A percentile compares a stretch with the other conserved stretches of the same genome.
phyloP scores from a whole-genome alignment of 176 grass and related monocot genomes.

The Phoenix dactylifera region DNA sequence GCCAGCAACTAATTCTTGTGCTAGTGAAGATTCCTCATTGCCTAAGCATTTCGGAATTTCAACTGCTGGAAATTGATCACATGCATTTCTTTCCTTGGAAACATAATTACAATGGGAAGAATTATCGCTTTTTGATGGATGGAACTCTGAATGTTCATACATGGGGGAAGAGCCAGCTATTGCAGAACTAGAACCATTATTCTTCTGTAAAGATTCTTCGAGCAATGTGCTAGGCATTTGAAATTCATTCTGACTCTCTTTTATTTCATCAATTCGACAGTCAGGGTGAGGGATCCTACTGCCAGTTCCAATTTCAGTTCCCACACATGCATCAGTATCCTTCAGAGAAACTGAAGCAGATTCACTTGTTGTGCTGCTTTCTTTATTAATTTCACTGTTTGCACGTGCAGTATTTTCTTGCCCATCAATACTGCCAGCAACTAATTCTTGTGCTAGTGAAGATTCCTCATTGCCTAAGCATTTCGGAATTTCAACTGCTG shows the following conservation, averaged over 20 bases:
- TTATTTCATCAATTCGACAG: conserved; percentile 19
- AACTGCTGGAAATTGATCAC: background rate
- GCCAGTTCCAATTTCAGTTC: too few relatives aligned
- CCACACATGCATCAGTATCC: background rate
- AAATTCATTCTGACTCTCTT: conserved; percentile 17
- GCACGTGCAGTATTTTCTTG: conserved; percentile 6
- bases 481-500: background rate
- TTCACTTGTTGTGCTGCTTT: conserved; percentile 13
- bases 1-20: background rate
- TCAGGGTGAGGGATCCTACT: conserved; percentile 15
- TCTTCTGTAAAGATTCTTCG: conserved; percentile 9
- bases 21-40: conserved; percentile 13
- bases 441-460: background rate
- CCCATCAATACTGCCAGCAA: background rate
- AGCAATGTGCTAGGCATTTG: conserved; percentile 9
- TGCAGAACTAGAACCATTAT: conserved; percentile 9
- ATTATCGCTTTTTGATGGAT: conserved; percentile 15
- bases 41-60: conserved; percentile 1
- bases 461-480: conserved; percentile 11
- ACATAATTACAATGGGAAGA: background rate
- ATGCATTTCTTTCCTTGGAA: background rate
- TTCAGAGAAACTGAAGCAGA: conserved; percentile 1
- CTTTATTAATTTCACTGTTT: conserved; percentile 7
- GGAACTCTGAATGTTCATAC: conserved; percentile 10
- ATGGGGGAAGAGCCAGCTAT: conserved; percentile 3